Evolutionary conservation across 495 filamentous ascomycete species (phyloP), one percentile per base, ranked within the genome.

Genomic region (Aspergillus funiculosus): DNA sequence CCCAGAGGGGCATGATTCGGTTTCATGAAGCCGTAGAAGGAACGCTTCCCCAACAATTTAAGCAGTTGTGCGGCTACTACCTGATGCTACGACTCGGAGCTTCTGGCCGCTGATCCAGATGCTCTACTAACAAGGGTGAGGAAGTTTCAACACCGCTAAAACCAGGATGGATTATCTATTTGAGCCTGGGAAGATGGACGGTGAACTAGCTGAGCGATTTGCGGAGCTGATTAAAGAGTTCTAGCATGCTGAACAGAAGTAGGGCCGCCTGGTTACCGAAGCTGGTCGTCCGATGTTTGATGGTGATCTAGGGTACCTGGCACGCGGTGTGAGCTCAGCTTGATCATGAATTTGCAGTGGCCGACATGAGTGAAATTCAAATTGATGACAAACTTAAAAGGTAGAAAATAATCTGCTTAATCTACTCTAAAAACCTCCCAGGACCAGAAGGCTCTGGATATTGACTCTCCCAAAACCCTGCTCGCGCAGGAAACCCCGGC

Each of bases 371-470:
- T n/a, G n/a, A n/a, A n/a, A n/a, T n/a, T n/a, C n/a, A n/a, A n/a
- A n/a, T n/a, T n/a, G n/a, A n/a, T n/a, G n/a, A n/a, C n/a, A n/a
- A n/a, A n/a, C n/a, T n/a, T n/a, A n/a, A n/a, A n/a, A n/a, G n/a
- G n/a, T n/a, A n/a, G n/a, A n/a, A n/a, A 31, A 31, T 14, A 31
- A 14, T 31, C 18, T 22, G 37, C 19, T 43, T 29, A n/a, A n/a
- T n/a, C n/a, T n/a, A n/a, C n/a, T n/a, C 39, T 44, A 47, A 46
- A 22, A 43, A 53, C 45, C 46, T 15, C 35, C 67, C 66, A 77
- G 80, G 38, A 79, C 69, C 48, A 82, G 53, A 53, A 85, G 74
- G 52, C 77, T 82, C 57, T 77, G 76, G 53, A 83, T 57, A 49
- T 60, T 63, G 42, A 76, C 66, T 60, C 51, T 59, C 25, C 78